Conservation (phyloP, 352 stramenopile genomes). For the Phytopythium boreale region DNA sequence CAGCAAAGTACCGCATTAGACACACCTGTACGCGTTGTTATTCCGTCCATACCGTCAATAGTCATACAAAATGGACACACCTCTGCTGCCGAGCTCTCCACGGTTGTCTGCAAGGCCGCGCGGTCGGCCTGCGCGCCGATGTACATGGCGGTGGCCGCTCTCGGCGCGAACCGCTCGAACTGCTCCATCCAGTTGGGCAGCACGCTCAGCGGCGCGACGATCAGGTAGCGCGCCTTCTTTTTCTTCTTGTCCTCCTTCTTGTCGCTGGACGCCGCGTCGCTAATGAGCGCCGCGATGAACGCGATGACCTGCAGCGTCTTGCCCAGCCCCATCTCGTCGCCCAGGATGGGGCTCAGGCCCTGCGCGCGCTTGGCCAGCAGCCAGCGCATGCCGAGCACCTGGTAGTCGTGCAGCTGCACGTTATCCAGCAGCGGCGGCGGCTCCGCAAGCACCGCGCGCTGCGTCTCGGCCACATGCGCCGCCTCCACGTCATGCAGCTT, state of each 20-base stretch:
- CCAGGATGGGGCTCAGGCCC: conserved; percentile 66
- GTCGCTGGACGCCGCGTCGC: neutral
- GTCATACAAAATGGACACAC: neutral
- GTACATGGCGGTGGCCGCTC: conserved; percentile 51
- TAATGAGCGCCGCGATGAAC: conserved; percentile 50
- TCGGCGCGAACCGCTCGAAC: conserved; percentile 64
- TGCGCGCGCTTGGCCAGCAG: conserved; percentile 60
- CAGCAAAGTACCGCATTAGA: neutral
- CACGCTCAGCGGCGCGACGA: conserved; percentile 77
- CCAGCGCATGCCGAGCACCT: conserved; percentile 63
- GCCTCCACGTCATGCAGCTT: conserved; percentile 29
- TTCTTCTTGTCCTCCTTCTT: conserved; percentile 1
- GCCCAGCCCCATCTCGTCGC: conserved; percentile 82
- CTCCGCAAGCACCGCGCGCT: conserved; percentile 11
- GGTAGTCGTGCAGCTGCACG: conserved; percentile 68
- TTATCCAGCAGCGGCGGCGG: conserved; percentile 45
- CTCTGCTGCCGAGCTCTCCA: conserved; percentile 4
- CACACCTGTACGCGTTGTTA: neutral
- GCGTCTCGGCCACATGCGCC: conserved; percentile 19
- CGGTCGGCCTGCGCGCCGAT: conserved; percentile 52
- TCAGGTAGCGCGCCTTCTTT: conserved; percentile 28
- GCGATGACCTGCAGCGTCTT: conserved; percentile 82
- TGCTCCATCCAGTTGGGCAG: conserved; percentile 84
- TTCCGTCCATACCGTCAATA: too few species aligned
- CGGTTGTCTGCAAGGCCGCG: conserved; percentile 16